These are phyloP conservation scores for Atkinsonella hypoxylon DNA, from an alignment of 2,329 filamentous ascomycete species.

Conservation along the genomic window DNA sequence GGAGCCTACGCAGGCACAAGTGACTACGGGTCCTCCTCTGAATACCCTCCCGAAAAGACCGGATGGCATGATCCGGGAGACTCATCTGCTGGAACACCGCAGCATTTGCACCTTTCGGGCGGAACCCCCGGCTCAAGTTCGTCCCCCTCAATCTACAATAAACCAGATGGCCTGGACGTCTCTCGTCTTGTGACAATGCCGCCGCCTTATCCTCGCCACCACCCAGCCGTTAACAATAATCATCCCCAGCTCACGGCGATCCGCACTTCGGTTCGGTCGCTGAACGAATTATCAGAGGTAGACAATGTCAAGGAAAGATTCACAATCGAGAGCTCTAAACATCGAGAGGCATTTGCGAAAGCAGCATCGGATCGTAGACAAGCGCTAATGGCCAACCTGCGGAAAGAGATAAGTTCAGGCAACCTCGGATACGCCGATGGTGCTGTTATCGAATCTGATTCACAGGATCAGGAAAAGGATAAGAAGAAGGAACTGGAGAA, in stretches of 20 bases:
- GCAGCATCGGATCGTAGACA: slow-evolving; percentile 42
- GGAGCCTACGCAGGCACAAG: slow-evolving; percentile 24
- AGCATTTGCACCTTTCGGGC: slow-evolving; percentile 28
- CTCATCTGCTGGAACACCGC: slow-evolving; percentile 26
- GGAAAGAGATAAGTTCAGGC: slow-evolving; percentile 65
- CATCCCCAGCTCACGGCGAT: slow-evolving; percentile 80
- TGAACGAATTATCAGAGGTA: slow-evolving; percentile 65
- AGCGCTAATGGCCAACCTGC: slow-evolving; percentile 61
- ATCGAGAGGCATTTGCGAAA: slow-evolving; percentile 41
- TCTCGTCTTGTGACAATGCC: slow-evolving; percentile 87
- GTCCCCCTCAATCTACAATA: slow-evolving; percentile 31
- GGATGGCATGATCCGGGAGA: slow-evolving; percentile 40
- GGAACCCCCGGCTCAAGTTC: slow-evolving; percentile 28
- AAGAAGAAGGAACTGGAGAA: slow-evolving; percentile 63
- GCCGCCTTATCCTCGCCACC: slow-evolving; percentile 85
- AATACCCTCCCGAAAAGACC: slow-evolving; percentile 45
- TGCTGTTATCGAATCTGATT: slow-evolving; percentile 66
- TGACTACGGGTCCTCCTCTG: slow-evolving; percentile 28
- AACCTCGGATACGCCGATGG: slow-evolving; percentile 75
- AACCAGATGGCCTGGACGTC: slow-evolving; percentile 59
- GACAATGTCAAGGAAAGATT: slow-evolving; percentile 55
- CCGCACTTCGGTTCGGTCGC: slow-evolving; percentile 57
- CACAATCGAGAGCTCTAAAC: slow-evolving; percentile 41
- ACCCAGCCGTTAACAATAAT: slow-evolving; percentile 91
- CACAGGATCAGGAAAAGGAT: slow-evolving; percentile 56